phyloP scores from a whole-genome alignment of 106 monocot species.

The Acorus gramineus region DNA sequence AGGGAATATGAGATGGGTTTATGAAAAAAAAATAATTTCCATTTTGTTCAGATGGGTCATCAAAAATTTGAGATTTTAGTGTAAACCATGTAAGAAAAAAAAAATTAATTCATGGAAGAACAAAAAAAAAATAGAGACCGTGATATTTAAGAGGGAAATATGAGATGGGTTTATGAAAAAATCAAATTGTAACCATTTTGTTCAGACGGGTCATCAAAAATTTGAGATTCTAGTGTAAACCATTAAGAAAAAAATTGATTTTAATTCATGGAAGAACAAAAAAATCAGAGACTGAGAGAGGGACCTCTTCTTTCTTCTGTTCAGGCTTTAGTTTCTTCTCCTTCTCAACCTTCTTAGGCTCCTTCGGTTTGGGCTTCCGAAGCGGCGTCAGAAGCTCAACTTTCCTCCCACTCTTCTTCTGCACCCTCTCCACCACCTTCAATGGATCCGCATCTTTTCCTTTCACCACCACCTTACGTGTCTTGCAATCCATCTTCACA shows the following conservation, averaged over 20 bases:
- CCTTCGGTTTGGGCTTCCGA: constrained; percentile 23
- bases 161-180: no score
- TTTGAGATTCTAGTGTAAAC: no score
- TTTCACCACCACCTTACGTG: constrained; percentile 71
- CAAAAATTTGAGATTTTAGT: no score
- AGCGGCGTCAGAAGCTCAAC: constrained; percentile 62
- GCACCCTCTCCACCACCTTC: constrained; percentile 68
- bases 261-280: background rate
- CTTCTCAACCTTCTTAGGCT: constrained; percentile 27
- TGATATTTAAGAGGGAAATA: no score
- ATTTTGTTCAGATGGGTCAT: no score
- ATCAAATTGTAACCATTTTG: no score
- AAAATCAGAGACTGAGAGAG: background rate
- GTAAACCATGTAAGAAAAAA: background rate
- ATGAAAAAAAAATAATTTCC: no score
- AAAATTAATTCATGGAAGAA: background rate
- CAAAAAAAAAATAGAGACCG: background rate
- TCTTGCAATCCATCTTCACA: constrained; percentile 51
- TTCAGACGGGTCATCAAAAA: no score
- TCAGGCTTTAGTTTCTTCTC: constrained; percentile 47
- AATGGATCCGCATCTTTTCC: constrained; percentile 70
- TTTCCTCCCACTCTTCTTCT: constrained; percentile 75
- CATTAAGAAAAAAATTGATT: background rate
- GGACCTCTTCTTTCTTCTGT: constrained; percentile 67
- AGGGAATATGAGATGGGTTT: no score